phyloP scores from a whole-genome alignment of 352 stramenopile species.

The Elongisporangium anandrum region DNA sequence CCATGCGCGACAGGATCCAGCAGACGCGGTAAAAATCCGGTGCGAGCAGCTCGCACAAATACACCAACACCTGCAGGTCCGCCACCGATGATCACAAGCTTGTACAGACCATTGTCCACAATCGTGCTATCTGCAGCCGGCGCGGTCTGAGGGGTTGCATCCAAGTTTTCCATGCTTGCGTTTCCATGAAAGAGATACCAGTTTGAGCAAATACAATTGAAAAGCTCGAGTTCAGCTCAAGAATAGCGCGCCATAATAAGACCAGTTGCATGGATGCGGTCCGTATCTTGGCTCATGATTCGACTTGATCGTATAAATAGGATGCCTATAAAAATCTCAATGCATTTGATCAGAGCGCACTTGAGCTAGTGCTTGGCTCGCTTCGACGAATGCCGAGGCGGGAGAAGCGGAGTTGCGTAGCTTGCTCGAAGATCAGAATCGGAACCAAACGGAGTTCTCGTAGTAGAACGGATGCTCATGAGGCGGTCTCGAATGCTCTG shows the following conservation, averaged over 20 bases:
- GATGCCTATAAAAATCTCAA: slow-evolving; percentile 4
- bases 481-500: slow-evolving; percentile 48
- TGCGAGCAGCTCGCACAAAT: slow-evolving; percentile 65
- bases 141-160: neutral
- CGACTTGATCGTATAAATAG: slow-evolving; percentile 14
- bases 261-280: neutral
- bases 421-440: slow-evolving; percentile 70
- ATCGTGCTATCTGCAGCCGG: neutral
- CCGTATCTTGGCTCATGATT: neutral
- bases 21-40: slow-evolving; percentile 48
- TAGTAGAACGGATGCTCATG: slow-evolving; percentile 37
- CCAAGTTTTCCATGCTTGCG: neutral
- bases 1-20: slow-evolving; percentile 40
- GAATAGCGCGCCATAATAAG: neutral
- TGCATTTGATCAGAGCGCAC: neutral
- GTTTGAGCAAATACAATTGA: neutral
- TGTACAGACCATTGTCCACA: slow-evolving; percentile 43
- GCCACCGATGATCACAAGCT: slow-evolving; percentile 66
- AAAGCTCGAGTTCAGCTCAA: neutral
- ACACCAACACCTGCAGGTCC: slow-evolving; percentile 70
- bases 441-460: slow-evolving; percentile 45
- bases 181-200: neutral
- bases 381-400: slow-evolving; percentile 21
- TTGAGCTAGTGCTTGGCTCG: slow-evolving; percentile 15
- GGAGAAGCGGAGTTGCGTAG: slow-evolving; percentile 61